Percentiles rank a stretch among this genome's conserved stretches.
Conservation (phyloP, 805 yeast genomes). For the Candida ponderosae region DNA sequence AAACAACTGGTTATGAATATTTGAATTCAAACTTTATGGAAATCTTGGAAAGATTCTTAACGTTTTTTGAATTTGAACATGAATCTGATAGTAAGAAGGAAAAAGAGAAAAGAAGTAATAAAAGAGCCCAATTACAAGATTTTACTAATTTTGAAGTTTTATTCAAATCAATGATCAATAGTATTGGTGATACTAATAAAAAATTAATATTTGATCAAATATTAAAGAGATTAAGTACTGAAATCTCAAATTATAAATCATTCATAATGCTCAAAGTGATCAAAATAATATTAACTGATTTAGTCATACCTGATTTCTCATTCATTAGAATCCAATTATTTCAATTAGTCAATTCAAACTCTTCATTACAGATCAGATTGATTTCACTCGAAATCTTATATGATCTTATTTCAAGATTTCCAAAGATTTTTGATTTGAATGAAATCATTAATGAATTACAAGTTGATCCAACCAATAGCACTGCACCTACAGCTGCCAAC, state of each 20-base stretch:
- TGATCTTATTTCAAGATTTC: not conserved
- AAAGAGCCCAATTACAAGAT: constrained; percentile 15
- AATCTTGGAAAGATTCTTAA: constrained; percentile 16
- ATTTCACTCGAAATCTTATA: constrained; percentile 5
- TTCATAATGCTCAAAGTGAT: constrained; percentile 9
- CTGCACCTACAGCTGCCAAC: constrained; percentile 12
- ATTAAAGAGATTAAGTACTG: constrained; percentile 4
- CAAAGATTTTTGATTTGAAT: not conserved
- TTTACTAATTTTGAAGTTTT: constrained; percentile 15
- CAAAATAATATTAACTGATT: constrained; percentile 13
- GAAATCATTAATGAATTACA: not conserved
- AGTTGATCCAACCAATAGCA: constrained; percentile 19
- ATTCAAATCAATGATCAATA: constrained; percentile 17
- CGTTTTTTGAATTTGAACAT: constrained; percentile 21
- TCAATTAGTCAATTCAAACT: constrained; percentile 31
- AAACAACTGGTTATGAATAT: constrained; percentile 14
- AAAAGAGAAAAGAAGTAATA: constrained; percentile 3
- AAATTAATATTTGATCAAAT: constrained; percentile 20
- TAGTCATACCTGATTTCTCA: constrained; percentile 18
- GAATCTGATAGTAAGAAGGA: constrained; percentile 3
- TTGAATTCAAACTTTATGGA: constrained; percentile 19
- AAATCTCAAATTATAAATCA: constrained; percentile 6
- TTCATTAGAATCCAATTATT: constrained; percentile 30
- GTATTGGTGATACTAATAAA: constrained; percentile 26
- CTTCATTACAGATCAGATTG: constrained; percentile 10